A percentile compares a stretch with the other conserved stretches of the same genome.
Evolutionary conservation across 176 grass and related monocot genomes (phyloP).

Genomic region (Guadua angustifolia): DNA sequence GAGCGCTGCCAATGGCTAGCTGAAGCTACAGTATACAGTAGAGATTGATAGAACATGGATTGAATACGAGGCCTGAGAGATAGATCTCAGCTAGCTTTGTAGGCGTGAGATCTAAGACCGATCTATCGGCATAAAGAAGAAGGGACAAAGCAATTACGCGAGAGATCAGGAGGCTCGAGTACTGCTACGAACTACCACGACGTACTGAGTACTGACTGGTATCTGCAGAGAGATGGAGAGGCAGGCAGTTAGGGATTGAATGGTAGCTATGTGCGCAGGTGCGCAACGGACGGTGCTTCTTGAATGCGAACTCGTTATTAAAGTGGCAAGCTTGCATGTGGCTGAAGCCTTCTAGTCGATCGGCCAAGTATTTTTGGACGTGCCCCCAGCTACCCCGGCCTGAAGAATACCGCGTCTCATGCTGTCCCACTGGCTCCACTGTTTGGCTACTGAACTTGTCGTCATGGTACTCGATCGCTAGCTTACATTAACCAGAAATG

Average conservation of each 20-base stretch:
- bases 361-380: not conserved
- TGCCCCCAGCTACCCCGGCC: constrained; percentile 1
- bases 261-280: constrained; percentile 62
- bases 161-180: constrained; percentile 1
- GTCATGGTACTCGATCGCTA: not conserved
- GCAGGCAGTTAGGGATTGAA: constrained; percentile 82
- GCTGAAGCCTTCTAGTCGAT: not conserved
- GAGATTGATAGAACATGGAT: not conserved
- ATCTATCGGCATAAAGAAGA: constrained; percentile 60
- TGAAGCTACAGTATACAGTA: not conserved
- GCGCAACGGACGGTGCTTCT: constrained; percentile 31
- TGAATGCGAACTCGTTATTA: constrained; percentile 7
- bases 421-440: not conserved
- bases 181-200: not conserved
- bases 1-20: not conserved
- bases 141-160: constrained; percentile 65
- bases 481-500: not conserved
- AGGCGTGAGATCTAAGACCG: too few relatives aligned
- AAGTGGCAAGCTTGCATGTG: constrained; percentile 9
- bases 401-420: not conserved
- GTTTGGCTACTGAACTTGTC: not conserved
- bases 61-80: too few relatives aligned
- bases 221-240: constrained; percentile 8
- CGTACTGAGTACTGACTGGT: not conserved
- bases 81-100: not conserved